A percentile compares a stretch with the other conserved stretches of the same genome.
These are phyloP conservation scores for Pyrenochaeta sp. DNA, from an alignment of 2,329 filamentous ascomycete genomes.

Conservation along the genomic window DNA sequence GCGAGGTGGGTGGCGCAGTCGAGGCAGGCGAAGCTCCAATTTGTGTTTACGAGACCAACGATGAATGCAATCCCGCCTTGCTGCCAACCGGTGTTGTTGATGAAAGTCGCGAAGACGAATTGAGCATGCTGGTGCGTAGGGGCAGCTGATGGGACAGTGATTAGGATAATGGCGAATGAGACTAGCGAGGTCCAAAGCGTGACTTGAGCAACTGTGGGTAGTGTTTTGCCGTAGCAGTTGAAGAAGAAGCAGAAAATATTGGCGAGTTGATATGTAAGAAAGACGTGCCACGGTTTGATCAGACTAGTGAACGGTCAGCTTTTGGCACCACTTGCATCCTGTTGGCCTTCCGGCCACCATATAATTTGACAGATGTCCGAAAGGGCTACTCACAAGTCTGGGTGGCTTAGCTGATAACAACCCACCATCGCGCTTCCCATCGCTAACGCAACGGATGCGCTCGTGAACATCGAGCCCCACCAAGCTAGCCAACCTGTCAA, in stretches of 20 bases:
- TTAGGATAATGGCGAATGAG: constrained; percentile 59
- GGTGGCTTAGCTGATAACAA: constrained; percentile 62
- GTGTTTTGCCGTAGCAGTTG: constrained; percentile 54
- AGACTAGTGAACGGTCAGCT: constrained; percentile 28
- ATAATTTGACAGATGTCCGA: neutral
- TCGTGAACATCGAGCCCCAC: constrained; percentile 64
- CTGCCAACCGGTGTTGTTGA: constrained; percentile 61
- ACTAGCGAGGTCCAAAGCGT: constrained; percentile 58
- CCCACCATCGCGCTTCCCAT: constrained; percentile 60
- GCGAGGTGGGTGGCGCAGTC: constrained; percentile 62
- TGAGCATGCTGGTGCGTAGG: constrained; percentile 55
- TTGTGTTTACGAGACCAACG: constrained; percentile 61
- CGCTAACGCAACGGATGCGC: constrained; percentile 61
- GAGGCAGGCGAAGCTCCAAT: constrained; percentile 61
- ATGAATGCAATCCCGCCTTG: constrained; percentile 60
- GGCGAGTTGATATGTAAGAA: constrained; percentile 57
- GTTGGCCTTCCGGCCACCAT: neutral
- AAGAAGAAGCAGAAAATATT: constrained; percentile 60
- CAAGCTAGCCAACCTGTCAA: constrained; percentile 62
- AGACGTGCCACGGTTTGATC: constrained; percentile 48
- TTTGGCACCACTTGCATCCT: too few relatives aligned
- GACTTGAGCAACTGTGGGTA: constrained; percentile 52
- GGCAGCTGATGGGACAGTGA: constrained; percentile 57
- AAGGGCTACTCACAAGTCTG: constrained; percentile 57
- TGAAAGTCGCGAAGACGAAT: constrained; percentile 63